Evolutionary conservation across 495 filamentous ascomycete species (phyloP).

Genomic region (Trichoderma parareesei): DNA sequence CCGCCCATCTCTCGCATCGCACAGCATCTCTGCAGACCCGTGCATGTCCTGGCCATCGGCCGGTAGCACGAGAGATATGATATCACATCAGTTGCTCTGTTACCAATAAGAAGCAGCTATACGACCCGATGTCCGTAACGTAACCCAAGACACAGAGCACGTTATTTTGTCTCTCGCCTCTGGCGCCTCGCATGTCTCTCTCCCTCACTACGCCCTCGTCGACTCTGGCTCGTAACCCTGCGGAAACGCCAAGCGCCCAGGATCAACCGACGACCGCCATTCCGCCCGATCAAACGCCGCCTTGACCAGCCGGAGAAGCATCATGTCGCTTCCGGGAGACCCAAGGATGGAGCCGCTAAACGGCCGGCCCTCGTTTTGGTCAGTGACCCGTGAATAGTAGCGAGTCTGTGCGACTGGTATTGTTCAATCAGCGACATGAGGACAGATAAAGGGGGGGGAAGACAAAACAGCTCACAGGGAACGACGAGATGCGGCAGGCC

Average conservation of each 20-base stretch:
- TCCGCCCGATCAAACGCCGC: constrained; percentile 2
- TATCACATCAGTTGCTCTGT: no score
- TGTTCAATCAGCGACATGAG: neutral
- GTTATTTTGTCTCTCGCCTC: neutral
- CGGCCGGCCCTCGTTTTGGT: neutral
- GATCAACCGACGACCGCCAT: constrained; percentile 10
- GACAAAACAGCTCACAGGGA: constrained; percentile 7
- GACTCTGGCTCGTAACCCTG: neutral
- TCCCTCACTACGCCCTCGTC: neutral
- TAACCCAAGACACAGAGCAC: neutral
- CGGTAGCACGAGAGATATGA: no score
- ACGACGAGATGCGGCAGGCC: constrained; percentile 10
- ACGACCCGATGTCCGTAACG: neutral
- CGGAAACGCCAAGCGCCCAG: constrained; percentile 9
- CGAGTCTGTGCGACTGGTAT: constrained; percentile 8
- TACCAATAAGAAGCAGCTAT: no score
- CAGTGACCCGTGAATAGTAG: constrained; percentile 6
- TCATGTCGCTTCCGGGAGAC: constrained; percentile 4
- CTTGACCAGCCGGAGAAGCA: constrained; percentile 10
- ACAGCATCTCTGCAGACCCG: neutral
- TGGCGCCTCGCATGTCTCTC: neutral
- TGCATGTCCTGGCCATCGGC: neutral
- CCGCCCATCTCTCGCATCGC: neutral
- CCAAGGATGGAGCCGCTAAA: constrained; percentile 9
- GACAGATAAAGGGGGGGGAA: neutral